Percentiles rank a stretch among this genome's conserved stretches.
These are phyloP conservation scores for Ganoderma lucidum DNA, from an alignment of 1,284 basidiomycete genomes.

Conservation along the genomic window DNA sequence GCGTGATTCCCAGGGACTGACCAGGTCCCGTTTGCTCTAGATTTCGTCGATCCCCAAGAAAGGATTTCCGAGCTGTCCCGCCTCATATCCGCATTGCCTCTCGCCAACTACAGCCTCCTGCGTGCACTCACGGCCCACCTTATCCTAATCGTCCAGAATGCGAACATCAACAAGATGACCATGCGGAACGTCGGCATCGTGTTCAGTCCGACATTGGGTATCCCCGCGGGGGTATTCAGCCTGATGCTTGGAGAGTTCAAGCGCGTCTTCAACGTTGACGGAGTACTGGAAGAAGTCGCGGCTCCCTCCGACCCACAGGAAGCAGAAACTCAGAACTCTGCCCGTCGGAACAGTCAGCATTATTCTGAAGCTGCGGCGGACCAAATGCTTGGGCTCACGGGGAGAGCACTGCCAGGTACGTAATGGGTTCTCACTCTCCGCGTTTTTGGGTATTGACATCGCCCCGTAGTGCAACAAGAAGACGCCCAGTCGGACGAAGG, in stretches of 20 bases:
- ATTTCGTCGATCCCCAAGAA: slow-evolving; percentile 88
- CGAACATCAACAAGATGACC: slow-evolving; percentile 96
- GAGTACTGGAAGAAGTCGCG: slow-evolving; percentile 43
- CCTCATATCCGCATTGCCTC: slow-evolving; percentile 87
- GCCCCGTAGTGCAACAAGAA: slow-evolving; percentile 45
- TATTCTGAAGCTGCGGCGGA: slow-evolving; percentile 84
- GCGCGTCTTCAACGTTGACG: slow-evolving; percentile 82
- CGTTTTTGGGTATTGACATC: slow-evolving; percentile 24
- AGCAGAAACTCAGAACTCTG: slow-evolving; percentile 48
- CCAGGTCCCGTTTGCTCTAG: slow-evolving; percentile 48
- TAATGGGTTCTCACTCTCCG: slow-evolving; percentile 24
- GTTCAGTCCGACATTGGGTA: slow-evolving; percentile 94
- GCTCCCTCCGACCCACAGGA: slow-evolving; percentile 39
- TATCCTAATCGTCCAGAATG: slow-evolving; percentile 93
- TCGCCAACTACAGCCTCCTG: slow-evolving; percentile 94
- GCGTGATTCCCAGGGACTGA: slow-evolving; percentile 15
- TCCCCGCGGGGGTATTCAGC: slow-evolving; percentile 94
- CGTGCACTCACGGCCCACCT: slow-evolving; percentile 95
- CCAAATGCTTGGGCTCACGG: slow-evolving; percentile 75
- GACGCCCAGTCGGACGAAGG: slow-evolving; percentile 73
- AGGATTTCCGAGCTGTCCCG: slow-evolving; percentile 87
- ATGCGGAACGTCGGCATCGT: slow-evolving; percentile 99
- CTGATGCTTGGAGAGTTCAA: slow-evolving; percentile 93
- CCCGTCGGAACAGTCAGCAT: slow-evolving; percentile 77
- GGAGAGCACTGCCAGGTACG: slow-evolving; percentile 70